phyloP scores from a whole-genome alignment of 441 rosid genomes.

The Erysimum pusillum region DNA sequence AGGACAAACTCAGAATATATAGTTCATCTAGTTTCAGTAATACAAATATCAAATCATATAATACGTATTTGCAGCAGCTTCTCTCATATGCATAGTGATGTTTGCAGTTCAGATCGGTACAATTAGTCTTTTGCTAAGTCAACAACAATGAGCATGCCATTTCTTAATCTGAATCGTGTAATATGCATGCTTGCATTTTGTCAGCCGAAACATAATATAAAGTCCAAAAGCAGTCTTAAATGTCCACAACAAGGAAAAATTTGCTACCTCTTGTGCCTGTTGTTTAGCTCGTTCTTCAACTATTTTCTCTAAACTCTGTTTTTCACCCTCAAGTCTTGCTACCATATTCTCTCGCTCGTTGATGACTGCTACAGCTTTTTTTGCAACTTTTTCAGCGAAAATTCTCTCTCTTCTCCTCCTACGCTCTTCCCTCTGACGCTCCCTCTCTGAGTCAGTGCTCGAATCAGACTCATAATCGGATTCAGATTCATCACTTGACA shows the following conservation, averaged over 20 bases:
- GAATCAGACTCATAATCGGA: constrained; percentile 74
- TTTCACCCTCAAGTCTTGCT: constrained; percentile 96
- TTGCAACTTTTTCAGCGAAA: constrained; percentile 83
- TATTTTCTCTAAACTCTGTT: constrained; percentile 93
- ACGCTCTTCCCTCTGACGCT: constrained; percentile 82
- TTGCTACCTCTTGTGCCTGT: constrained; percentile 87
- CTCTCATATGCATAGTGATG: constrained; percentile 26
- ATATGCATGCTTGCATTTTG: not conserved
- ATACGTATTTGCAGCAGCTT: constrained; percentile 26
- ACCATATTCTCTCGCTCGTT: constrained; percentile 89
- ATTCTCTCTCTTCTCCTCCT: constrained; percentile 73
- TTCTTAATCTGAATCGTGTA: constrained; percentile 11
- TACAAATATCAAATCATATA: constrained; percentile 16
- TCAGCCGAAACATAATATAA: constrained; percentile 1
- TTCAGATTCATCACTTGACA: constrained; percentile 58
- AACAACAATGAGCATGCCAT: constrained; percentile 23
- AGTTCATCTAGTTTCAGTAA: constrained; percentile 11
- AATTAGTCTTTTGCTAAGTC: constrained; percentile 26
- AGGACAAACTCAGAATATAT: constrained; percentile 31
- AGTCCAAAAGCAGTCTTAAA: constrained; percentile 27
- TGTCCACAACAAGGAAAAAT: not conserved
- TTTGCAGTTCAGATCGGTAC: constrained; percentile 12
- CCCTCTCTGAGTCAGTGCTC: constrained; percentile 83
- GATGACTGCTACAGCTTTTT: constrained; percentile 78
- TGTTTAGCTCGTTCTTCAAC: constrained; percentile 95